These are phyloP conservation scores for Lizonia empirigonia DNA, from an alignment of 2,329 filamentous ascomycete genomes.

Conservation along the genomic window DNA sequence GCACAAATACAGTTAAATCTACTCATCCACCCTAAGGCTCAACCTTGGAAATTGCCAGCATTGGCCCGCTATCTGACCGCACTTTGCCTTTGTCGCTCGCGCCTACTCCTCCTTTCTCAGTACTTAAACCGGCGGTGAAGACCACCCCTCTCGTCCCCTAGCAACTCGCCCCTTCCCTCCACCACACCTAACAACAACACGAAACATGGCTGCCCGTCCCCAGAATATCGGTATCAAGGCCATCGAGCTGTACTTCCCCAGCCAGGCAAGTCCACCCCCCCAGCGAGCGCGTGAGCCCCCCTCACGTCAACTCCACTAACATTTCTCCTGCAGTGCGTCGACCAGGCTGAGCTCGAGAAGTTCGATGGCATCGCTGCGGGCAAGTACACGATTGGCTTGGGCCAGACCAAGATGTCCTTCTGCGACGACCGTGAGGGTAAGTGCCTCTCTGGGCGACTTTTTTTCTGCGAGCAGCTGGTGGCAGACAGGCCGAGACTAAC, in stretches of 20 bases:
- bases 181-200: conserved; percentile 20
- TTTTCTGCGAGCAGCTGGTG: not conserved
- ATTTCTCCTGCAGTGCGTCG: conserved; percentile 53
- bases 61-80: conserved; percentile 46
- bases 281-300: conserved; percentile 5
- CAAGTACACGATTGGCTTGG: conserved; percentile 62
- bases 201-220: conserved; percentile 53
- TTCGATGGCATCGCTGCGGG: conserved; percentile 59
- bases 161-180: conserved; percentile 25
- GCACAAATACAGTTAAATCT: conserved; percentile 35
- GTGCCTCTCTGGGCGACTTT: conserved; percentile 6
- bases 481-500: conserved; percentile 20
- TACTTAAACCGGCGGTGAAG: conserved; percentile 48
- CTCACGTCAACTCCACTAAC: conserved; percentile 20
- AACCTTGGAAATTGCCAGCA: conserved; percentile 32
- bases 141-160: conserved; percentile 25
- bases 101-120: conserved; percentile 25
- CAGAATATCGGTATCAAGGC: conserved; percentile 60
- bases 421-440: conserved; percentile 60
- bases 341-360: conserved; percentile 60
- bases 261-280: conserved; percentile 51
- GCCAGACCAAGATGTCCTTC: conserved; percentile 62
- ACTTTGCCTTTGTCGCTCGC: conserved; percentile 43
- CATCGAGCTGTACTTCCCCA: conserved; percentile 61
- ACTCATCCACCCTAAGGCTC: conserved; percentile 22